A percentile compares a stretch with the other conserved stretches of the same genome.
phyloP scores from a whole-genome alignment of 129 eudicot species.

The Flaveria trinervia region DNA sequence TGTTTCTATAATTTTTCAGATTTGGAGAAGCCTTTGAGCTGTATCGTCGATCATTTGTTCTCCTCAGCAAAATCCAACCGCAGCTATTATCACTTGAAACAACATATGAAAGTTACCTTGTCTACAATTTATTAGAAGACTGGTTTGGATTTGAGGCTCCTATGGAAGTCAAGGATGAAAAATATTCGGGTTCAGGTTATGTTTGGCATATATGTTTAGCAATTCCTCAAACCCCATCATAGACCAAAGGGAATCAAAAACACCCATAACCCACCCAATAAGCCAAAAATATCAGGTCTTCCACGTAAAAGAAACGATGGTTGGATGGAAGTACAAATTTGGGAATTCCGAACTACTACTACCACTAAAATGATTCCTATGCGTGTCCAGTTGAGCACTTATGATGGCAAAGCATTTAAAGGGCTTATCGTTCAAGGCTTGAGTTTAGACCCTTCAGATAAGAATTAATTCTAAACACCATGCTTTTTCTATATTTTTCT shows the following conservation, averaged over 20 bases:
- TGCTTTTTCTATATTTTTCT: too few species aligned
- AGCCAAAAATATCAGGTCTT: not conserved
- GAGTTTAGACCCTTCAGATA: not conserved
- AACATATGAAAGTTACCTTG: constrained; percentile 20
- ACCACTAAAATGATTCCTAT: not conserved
- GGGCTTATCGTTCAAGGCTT: not conserved
- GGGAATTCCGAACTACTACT: not conserved
- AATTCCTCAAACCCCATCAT: not conserved
- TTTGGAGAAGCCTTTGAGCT: not conserved
- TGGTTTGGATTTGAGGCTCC: not conserved
- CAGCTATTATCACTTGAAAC: not conserved
- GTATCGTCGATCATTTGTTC: too few species aligned
- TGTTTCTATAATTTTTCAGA: not conserved
- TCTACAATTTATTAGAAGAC: constrained; percentile 7
- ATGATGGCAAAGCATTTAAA: not conserved
- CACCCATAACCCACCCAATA: not conserved
- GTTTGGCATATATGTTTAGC: not conserved
- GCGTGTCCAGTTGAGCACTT: not conserved
- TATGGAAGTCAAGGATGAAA: not conserved
- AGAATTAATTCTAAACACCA: too few species aligned
- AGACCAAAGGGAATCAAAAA: not conserved
- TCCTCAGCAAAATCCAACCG: not conserved
- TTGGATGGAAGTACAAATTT: constrained; percentile 11
- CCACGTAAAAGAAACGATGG: not conserved
- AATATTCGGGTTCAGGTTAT: not conserved